Conservation (phyloP, 306 rosid genomes). For the Cucumis sativus region DNA sequence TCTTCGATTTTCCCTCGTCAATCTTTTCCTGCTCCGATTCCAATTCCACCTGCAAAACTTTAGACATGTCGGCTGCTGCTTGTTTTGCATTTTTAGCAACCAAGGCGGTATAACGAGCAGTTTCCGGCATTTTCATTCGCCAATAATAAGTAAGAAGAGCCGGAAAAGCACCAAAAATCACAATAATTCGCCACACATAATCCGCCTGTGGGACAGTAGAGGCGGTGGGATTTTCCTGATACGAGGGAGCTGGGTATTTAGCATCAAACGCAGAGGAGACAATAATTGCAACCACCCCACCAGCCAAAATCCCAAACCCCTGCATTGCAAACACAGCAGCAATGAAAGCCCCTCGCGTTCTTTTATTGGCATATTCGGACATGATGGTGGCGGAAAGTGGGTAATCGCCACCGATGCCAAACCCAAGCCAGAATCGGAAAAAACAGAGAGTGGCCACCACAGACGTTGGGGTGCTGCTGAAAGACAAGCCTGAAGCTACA, state of each 20-base stretch:
- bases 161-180: constrained; percentile 80
- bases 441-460: constrained; percentile 67
- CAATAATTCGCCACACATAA: constrained; percentile 68
- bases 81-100: constrained; percentile 65
- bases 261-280: constrained; percentile 43
- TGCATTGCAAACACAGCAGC: constrained; percentile 98
- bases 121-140: constrained; percentile 86
- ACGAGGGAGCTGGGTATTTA: constrained; percentile 36
- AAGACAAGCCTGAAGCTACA: constrained; percentile 66
- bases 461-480: constrained; percentile 35
- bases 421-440: constrained; percentile 87
- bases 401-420: constrained; percentile 90
- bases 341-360: constrained; percentile 69
- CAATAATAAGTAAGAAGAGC: constrained; percentile 66
- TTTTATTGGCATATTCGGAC: constrained; percentile 89
- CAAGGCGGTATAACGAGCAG: constrained; percentile 84
- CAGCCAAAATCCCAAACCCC: constrained; percentile 76
- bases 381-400: constrained; percentile 92
- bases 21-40: constrained; percentile 29
- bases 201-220: constrained; percentile 61
- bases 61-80: constrained; percentile 78
- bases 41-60: constrained; percentile 53
- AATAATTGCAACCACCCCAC: constrained; percentile 60
- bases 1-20: constrained; percentile 13
- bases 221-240: constrained; percentile 19